These are phyloP conservation scores for Physcomitrium patens DNA, from an alignment of 225 moss, liverwort and hornwort genomes.

Conservation along the genomic window DNA sequence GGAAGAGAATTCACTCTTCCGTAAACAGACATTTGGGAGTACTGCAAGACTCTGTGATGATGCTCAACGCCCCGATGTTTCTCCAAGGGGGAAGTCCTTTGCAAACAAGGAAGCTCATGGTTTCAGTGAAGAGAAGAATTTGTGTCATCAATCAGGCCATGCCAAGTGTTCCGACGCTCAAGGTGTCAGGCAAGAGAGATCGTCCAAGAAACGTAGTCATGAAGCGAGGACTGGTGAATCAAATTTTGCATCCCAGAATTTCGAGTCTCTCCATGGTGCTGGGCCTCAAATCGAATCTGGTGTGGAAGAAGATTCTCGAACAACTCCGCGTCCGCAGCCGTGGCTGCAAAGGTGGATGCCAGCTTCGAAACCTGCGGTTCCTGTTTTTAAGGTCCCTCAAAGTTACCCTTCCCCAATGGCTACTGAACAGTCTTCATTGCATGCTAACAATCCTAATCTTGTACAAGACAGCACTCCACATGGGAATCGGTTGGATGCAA, in stretches of 20 bases:
- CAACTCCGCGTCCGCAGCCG: slow-evolving; percentile 29
- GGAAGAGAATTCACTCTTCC: slow-evolving; percentile 12
- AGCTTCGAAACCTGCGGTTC: slow-evolving; percentile 28
- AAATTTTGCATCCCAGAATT: slow-evolving; percentile 17
- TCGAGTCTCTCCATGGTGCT: slow-evolving; percentile 12
- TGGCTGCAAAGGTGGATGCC: slow-evolving; percentile 65
- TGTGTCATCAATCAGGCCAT: slow-evolving; percentile 1
- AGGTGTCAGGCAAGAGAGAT: slow-evolving; percentile 38
- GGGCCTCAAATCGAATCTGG: slow-evolving; percentile 8
- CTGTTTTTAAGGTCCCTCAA: slow-evolving; percentile 21
- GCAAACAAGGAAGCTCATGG: slow-evolving; percentile 10
- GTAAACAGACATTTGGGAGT: slow-evolving; percentile 10
- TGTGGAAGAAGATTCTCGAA: slow-evolving; percentile 15
- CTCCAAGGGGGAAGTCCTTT: slow-evolving; percentile 3
- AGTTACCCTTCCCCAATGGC: background rate
- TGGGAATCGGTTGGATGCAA: slow-evolving; percentile 13
- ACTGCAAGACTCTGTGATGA: slow-evolving; percentile 13
- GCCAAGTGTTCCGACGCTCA: slow-evolving; percentile 22
- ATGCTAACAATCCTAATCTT: slow-evolving; percentile 37
- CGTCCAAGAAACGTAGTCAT: slow-evolving; percentile 45
- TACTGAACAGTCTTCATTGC: slow-evolving; percentile 23
- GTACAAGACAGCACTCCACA: slow-evolving; percentile 22
- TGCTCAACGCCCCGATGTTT: slow-evolving; percentile 22
- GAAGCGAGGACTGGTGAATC: slow-evolving; percentile 30
- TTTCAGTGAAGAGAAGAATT: slow-evolving; percentile 19